These are phyloP conservation scores for Medicago ruthenica DNA, from an alignment of 306 rosid genomes.

Conservation along the genomic window DNA sequence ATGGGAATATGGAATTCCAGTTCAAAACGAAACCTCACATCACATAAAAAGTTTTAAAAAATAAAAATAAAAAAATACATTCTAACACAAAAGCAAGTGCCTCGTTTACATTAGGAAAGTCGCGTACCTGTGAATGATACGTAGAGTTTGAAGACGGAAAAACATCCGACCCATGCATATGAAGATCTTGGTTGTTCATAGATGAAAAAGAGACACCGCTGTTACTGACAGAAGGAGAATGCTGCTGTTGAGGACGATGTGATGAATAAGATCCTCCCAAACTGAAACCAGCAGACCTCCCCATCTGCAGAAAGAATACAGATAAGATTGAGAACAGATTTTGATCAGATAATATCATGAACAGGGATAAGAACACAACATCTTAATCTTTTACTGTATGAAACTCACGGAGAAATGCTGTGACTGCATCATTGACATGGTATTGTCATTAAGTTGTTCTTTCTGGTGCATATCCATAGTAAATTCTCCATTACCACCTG, in stretches of 20 bases:
- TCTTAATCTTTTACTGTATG: conserved; percentile 19
- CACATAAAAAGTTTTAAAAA: background rate
- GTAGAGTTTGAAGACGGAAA: conserved; percentile 88
- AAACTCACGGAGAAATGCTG: conserved; percentile 91
- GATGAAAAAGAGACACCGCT: conserved; percentile 86
- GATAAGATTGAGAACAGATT: conserved; percentile 14
- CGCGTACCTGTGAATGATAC: conserved; percentile 87
- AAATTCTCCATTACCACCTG: conserved; percentile 92
- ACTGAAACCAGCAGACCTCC: conserved; percentile 88
- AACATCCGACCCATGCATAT: conserved; percentile 84
- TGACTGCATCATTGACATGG: conserved; percentile 92
- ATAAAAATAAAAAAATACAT: background rate
- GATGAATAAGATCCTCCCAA: conserved; percentile 83
- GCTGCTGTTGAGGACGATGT: conserved; percentile 91
- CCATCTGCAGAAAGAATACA: conserved; percentile 67
- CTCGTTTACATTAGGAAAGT: conserved; percentile 24
- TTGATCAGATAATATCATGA: conserved; percentile 23
- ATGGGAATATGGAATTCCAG: background rate
- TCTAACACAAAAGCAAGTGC: conserved; percentile 4
- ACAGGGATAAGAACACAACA: conserved; percentile 12
- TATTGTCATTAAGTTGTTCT: conserved; percentile 91
- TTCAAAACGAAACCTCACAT: conserved; percentile 11
- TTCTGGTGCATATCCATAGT: conserved; percentile 95
- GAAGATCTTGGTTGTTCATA: conserved; percentile 92
- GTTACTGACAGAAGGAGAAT: conserved; percentile 83